Percentiles rank a stretch among this genome's conserved stretches.
These are phyloP conservation scores for Phaeotremella skinneri DNA, from an alignment of 768 basidiomycete species.

Conservation along the genomic window DNA sequence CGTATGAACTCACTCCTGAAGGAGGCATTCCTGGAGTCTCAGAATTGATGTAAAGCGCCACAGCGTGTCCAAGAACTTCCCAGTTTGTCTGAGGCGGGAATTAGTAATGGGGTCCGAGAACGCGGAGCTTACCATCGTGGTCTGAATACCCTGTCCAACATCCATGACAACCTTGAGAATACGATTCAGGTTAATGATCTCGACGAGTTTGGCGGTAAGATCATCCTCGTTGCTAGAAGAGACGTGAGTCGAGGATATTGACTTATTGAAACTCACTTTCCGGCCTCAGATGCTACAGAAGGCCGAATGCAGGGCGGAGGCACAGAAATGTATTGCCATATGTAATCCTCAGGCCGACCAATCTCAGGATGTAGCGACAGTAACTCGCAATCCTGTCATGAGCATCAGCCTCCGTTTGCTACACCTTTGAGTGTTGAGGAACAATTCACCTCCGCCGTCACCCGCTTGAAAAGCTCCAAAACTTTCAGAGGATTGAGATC, in stretches of 20 bases:
- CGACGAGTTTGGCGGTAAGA: conserved; percentile 91
- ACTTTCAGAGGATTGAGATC: conserved; percentile 94
- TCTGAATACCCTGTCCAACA: conserved; percentile 62
- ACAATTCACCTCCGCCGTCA: conserved; percentile 76
- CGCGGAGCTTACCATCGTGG: conserved; percentile 32
- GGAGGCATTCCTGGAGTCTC: conserved; percentile 90
- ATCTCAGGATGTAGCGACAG: conserved; percentile 82
- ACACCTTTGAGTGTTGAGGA: too few relatives aligned
- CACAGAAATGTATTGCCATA: conserved; percentile 98
- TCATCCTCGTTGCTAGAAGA: conserved; percentile 86
- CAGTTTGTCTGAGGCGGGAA: conserved; percentile 70
- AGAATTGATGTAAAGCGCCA: conserved; percentile 98
- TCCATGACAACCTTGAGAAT: conserved; percentile 84
- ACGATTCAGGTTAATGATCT: conserved; percentile 92
- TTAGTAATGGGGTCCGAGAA: background rate
- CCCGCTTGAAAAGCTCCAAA: conserved; percentile 82
- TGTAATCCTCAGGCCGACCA: conserved; percentile 92
- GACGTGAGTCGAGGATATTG: background rate
- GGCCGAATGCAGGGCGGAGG: conserved; percentile 97
- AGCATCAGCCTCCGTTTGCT: conserved; percentile 2
- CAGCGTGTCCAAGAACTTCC: conserved; percentile 91
- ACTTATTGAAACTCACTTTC: conserved; percentile 54
- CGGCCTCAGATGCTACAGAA: conserved; percentile 94
- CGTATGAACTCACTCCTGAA: conserved; percentile 56
- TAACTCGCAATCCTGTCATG: conserved; percentile 83